Conservation (phyloP, 805 yeast species). For the Candida manassasensis region DNA sequence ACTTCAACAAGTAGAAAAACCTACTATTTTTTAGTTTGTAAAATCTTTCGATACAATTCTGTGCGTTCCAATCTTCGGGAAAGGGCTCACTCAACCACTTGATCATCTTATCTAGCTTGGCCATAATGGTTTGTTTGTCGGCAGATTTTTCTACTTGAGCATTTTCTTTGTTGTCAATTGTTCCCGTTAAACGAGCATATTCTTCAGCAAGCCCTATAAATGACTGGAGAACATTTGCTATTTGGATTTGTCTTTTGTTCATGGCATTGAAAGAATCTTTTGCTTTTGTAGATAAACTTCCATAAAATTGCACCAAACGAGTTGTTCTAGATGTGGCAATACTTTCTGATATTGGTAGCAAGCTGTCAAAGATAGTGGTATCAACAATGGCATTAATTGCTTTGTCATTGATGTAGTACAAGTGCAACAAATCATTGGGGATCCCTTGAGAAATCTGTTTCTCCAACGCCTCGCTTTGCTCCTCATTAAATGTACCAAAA, state of each 20-base stretch:
- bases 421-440: conserved; percentile 61
- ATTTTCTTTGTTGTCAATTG: conserved; percentile 17
- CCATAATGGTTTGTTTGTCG: conserved; percentile 15
- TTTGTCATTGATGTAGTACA: conserved; percentile 70
- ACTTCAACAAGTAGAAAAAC: conserved; percentile 49
- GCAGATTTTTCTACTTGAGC: conserved; percentile 7
- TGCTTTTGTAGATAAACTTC: conserved; percentile 51
- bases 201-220: conserved; percentile 48
- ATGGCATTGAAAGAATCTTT: conserved; percentile 65
- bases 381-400: conserved; percentile 66
- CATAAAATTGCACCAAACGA: conserved; percentile 48
- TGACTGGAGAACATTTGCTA: conserved; percentile 47
- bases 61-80: conserved; percentile 49
- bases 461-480: conserved; percentile 23
- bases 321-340: conserved; percentile 45
- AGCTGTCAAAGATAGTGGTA: conserved; percentile 48
- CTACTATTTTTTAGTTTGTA: conserved; percentile 55
- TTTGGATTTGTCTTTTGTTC: conserved; percentile 61
- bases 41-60: conserved; percentile 49
- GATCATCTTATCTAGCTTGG: conserved; percentile 49
- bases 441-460: conserved; percentile 40
- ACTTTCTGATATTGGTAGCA: conserved; percentile 50
- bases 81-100: conserved; percentile 58
- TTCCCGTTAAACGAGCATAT: conserved; percentile 15
- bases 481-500: conserved; percentile 24